Evolutionary conservation across 2,329 filamentous ascomycete species (phyloP), one percentile per base, ranked within the genome.

Genomic region (Delphinella strobiligena): DNA sequence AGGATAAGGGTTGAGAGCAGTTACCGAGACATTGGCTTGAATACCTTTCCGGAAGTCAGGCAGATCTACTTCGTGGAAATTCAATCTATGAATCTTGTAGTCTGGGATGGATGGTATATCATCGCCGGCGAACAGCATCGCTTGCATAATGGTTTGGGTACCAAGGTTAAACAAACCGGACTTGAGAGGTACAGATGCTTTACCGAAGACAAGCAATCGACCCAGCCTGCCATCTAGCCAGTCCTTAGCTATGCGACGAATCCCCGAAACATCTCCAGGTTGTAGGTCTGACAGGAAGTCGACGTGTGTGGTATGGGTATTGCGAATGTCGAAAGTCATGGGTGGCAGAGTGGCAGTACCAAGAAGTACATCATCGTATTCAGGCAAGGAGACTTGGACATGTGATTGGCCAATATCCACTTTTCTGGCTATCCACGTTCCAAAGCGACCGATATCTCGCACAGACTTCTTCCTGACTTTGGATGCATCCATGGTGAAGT

Each of bases 151-250:
- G 19, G 69, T 63, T 57, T 94, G 85, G 39, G 75, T 80, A 47
- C 89, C 88, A 16, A 96, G 68, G 33, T 75, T 74, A 44, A 96
- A 65, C 36, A 93, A 61, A 17, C 91, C 89, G 34, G 87, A 83
- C 57, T 78, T 86, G 41, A 96, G 62, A 22, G 71, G 70, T 29
- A 96, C 67, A 30, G 79, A 66, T 18, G 85, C 80, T 52, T 80
- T 81, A 32, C 82, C 89, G 40, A 78, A 70, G 11, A 96, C 66
- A 45, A 73, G 75, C 42, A 98, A 63, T 41, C 72, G 68, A 9
- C 77, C 72, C 42, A 96, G 66, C 39, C 76, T 79, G 30, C 88
- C 87, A 39, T 83, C 78, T 44, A 98, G 64, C 79, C 86, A 96
- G 58, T 94, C 82, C 56, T 91, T 86, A 34, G 84, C 86, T 46